Evolutionary conservation across 2,329 filamentous ascomycete species (phyloP).

Genomic region (Cordyceps militaris): DNA sequence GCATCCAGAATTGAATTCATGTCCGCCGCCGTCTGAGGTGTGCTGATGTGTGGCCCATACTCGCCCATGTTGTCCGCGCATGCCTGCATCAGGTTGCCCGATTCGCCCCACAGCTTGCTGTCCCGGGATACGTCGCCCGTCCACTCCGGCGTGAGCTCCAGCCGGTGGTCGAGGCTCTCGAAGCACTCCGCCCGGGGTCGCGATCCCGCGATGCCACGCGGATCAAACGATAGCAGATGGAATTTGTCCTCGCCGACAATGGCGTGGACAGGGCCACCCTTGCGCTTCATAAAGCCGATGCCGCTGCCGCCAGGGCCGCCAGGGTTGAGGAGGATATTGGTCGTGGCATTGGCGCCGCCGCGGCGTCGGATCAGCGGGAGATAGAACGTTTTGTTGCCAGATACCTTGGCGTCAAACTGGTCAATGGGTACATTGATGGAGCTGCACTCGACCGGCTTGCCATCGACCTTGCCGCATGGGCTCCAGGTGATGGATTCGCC

Average conservation of each 20-base stretch:
- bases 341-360: slow-evolving; percentile 34
- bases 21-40: slow-evolving; percentile 18
- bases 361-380: slow-evolving; percentile 39
- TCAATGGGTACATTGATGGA: slow-evolving; percentile 40
- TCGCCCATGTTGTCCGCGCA: slow-evolving; percentile 7
- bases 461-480: slow-evolving; percentile 30
- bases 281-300: slow-evolving; percentile 29
- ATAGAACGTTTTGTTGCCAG: slow-evolving; percentile 33
- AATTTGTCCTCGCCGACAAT: slow-evolving; percentile 34
- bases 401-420: slow-evolving; percentile 31
- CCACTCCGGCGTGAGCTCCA: slow-evolving; percentile 19
- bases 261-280: slow-evolving; percentile 29
- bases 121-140: slow-evolving; percentile 24
- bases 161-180: slow-evolving; percentile 26
- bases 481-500: slow-evolving; percentile 34
- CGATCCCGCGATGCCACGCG: slow-evolving; percentile 34
- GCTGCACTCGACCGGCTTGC: slow-evolving; percentile 34
- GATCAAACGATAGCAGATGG: slow-evolving; percentile 41
- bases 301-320: slow-evolving; percentile 43
- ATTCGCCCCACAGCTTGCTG: slow-evolving; percentile 32
- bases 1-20: slow-evolving; percentile 35
- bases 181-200: slow-evolving; percentile 32
- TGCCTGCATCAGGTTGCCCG: slow-evolving; percentile 25
- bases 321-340: slow-evolving; percentile 39
- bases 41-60: slow-evolving; percentile 14